Conservation (phyloP, 2,329 filamentous ascomycete genomes). For the Aspergillus fumigatiaffinis region DNA sequence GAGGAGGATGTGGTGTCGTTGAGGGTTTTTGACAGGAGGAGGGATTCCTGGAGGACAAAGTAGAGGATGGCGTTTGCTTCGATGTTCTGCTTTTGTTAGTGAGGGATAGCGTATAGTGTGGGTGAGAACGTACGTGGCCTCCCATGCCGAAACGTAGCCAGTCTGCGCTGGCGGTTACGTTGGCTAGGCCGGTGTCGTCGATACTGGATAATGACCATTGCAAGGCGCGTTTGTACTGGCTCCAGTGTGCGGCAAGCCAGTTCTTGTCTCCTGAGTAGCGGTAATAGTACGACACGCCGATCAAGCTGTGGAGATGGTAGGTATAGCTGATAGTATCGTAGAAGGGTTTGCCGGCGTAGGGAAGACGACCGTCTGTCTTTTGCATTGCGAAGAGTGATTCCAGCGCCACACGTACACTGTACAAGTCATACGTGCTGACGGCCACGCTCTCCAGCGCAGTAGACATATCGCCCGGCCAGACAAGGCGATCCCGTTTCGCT, state of each 20-base stretch:
- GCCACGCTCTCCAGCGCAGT: conserved; percentile 54
- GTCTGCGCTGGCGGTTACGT: conserved; percentile 43
- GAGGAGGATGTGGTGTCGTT: conserved; percentile 12
- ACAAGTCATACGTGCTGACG: conserved; percentile 53
- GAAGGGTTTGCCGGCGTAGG: conserved; percentile 50
- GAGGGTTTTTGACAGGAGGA: conserved; percentile 18
- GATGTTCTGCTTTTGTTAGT: conserved; percentile 14
- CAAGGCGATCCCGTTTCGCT: conserved; percentile 41
- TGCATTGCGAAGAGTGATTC: conserved; percentile 48
- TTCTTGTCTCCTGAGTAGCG: conserved; percentile 39
- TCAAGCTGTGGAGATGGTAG: conserved; percentile 52
- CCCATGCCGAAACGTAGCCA: conserved; percentile 52
- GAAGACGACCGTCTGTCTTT: conserved; percentile 43
- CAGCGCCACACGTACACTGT: conserved; percentile 49
- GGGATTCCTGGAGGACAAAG: conserved; percentile 23
- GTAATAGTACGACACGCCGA: conserved; percentile 45
- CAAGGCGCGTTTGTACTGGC: conserved; percentile 41
- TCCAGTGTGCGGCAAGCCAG: conserved; percentile 43
- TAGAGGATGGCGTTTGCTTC: conserved; percentile 46
- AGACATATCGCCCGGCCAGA: conserved; percentile 61
- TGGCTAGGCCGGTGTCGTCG: conserved; percentile 43
- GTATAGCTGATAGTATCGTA: conserved; percentile 45
- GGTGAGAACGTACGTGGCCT: conserved; percentile 42
- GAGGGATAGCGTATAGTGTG: too few relatives aligned
- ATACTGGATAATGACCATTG: conserved; percentile 41